phyloP scores from a whole-genome alignment of 2,329 filamentous ascomycete genomes.

The Lasiodiplodia citricola region DNA sequence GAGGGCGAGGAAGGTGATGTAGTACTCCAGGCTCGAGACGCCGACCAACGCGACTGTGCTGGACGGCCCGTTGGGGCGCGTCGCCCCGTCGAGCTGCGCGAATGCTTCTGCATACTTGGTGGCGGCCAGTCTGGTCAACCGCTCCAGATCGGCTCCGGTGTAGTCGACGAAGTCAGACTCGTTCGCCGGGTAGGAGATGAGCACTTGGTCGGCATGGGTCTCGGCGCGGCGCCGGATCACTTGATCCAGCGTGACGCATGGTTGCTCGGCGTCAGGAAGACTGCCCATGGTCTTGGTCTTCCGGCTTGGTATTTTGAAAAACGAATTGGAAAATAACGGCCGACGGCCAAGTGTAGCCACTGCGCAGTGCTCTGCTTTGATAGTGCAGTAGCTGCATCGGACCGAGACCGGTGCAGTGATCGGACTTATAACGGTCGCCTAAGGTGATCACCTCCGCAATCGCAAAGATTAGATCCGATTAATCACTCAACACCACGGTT shows the following conservation, averaged over 20 bases:
- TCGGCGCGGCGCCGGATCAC: slow-evolving; percentile 19
- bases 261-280: neutral
- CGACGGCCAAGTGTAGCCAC: too few relatives aligned
- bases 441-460: slow-evolving; percentile 4
- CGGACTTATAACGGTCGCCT: slow-evolving; percentile 16
- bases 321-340: neutral
- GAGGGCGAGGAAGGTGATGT: slow-evolving; percentile 58
- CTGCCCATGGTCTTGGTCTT: neutral
- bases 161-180: slow-evolving; percentile 15
- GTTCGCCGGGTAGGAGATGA: slow-evolving; percentile 17
- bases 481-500: neutral
- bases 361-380: too few relatives aligned
- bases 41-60: slow-evolving; percentile 16
- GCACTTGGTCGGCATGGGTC: slow-evolving; percentile 1
- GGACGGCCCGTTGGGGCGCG: neutral
- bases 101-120: neutral
- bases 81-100: neutral
- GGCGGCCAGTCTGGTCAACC: slow-evolving; percentile 12
- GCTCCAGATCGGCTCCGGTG: slow-evolving; percentile 14
- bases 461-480: slow-evolving; percentile 16
- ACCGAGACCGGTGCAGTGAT: slow-evolving; percentile 8
- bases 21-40: slow-evolving; percentile 21
- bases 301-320: neutral
- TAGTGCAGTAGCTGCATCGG: neutral
- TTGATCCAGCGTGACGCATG: slow-evolving; percentile 17